A percentile compares a stretch with the other conserved stretches of the same genome.
phyloP scores from a whole-genome alignment of 108 stramenopile genomes.

The Aurantiochytrium sp. region DNA sequence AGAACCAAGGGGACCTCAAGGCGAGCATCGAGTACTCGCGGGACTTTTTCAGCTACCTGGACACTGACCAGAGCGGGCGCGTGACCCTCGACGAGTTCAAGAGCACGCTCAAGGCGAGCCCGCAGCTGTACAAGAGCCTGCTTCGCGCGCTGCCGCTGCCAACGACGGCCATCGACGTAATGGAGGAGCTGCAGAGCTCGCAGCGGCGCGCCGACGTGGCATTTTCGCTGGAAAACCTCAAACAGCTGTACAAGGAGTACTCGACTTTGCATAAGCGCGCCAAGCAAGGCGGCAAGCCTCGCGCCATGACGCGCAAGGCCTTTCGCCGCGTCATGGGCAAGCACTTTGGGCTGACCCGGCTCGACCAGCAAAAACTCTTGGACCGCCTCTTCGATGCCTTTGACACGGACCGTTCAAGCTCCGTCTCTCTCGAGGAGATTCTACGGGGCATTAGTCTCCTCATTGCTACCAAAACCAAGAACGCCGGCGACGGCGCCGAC shows the following conservation, averaged over 20 bases:
- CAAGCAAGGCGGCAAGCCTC: neutral
- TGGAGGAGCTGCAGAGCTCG: conserved; percentile 20
- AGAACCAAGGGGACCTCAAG: neutral
- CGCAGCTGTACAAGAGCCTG: neutral
- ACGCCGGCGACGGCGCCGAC: neutral
- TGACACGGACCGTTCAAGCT: neutral
- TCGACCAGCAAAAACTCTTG: neutral
- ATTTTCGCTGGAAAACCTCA: neutral
- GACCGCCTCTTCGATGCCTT: conserved; percentile 22
- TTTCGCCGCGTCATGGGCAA: conserved; percentile 10
- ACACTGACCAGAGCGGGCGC: neutral
- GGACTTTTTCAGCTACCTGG: neutral
- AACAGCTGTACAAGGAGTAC: conserved; percentile 10
- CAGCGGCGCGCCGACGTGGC: neutral
- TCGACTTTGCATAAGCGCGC: neutral
- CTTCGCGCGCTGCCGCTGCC: conserved; percentile 8
- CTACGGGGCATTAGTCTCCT: neutral
- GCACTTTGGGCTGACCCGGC: conserved; percentile 20
- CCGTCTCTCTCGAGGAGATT: neutral
- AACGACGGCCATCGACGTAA: neutral
- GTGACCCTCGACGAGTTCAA: conserved; percentile 1
- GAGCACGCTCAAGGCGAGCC: neutral
- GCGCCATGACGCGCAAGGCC: neutral
- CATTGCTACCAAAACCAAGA: neutral
- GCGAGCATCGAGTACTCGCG: conserved; percentile 3